Base-by-base conservation (phyloP, 1,139 yeast species). In the Blastobotrys persicus region DNA sequence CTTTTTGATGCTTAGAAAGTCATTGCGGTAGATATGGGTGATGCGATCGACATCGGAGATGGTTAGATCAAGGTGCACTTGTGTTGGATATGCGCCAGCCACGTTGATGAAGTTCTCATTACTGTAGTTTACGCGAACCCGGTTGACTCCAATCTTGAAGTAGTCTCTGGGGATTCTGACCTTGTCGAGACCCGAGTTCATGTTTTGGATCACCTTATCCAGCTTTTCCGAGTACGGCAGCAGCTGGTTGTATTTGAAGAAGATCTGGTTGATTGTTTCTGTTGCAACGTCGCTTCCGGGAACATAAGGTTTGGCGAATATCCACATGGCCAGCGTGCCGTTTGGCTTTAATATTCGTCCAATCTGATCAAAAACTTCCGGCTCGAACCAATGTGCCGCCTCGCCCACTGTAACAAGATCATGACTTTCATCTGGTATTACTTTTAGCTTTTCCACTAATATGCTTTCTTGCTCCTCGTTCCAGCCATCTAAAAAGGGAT, bases 321-420 rank as follows among this genome's bases (percentile, higher is more conserved):
- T 19, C 41, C 41, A 37, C 41, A 37, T 37, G n/a, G 41, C 41
- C 41, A 37, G 11, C 18, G 41, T 37, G 5, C 41, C 41, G 13
- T 37, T 37, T n/a, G 41, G 41, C n/a, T 18, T 37, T 14, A 37
- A 13, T 37, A 37, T 37, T 17, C 41, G 41, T 19, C 41, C 41
- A 7, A 37, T 19, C 9, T 37, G 41, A 16, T 37, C 28, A 19
- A 37, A 37, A n/a, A 37, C 19, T 12, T 37, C 41, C n/a, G 23
- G 28, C 28, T 37, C 41, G 28, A 37, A 37, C 41, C 41, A 37
- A 19, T 37, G 41, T 19, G 41, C 41, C 12, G 41, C 41, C n/a
- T 37, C 41, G 12, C 41, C 41, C 4, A 37, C n/a, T 3, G 41
- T 37, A 4, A 37, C 41, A 7, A 37, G 41, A 14, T 37, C 41